Evolutionary conservation across 2,329 filamentous ascomycete species (phyloP).

Genomic region (Colletotrichum sp.): DNA sequence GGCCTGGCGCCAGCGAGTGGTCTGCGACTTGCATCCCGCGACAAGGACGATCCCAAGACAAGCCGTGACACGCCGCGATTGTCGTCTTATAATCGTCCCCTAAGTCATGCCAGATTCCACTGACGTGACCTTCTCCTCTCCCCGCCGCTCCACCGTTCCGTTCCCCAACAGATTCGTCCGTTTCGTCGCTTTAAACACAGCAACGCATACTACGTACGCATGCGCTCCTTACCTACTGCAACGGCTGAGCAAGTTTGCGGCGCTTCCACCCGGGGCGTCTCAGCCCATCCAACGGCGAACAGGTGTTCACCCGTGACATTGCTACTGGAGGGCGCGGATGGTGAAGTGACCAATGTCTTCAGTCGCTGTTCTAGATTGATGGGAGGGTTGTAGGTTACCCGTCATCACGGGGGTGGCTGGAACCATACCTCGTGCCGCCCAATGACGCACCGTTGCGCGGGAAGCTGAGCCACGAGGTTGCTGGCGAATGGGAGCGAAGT

Average conservation of each 20-base stretch:
- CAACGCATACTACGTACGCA: background rate
- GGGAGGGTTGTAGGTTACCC: background rate
- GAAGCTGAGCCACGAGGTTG: constrained; percentile 41
- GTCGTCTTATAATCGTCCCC: constrained; percentile 16
- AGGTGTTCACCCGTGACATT: constrained; percentile 5
- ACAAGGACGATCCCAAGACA: constrained; percentile 20
- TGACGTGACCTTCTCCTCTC: background rate
- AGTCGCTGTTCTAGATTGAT: background rate
- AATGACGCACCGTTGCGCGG: background rate
- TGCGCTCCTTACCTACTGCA: background rate
- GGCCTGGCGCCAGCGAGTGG: background rate
- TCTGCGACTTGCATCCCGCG: background rate
- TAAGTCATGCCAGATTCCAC: constrained; percentile 17
- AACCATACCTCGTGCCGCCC: constrained; percentile 9
- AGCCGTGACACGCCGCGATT: background rate
- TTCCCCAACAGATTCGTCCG: constrained; percentile 1
- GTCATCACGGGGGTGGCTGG: constrained; percentile 12
- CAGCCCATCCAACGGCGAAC: background rate
- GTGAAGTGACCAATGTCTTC: background rate
- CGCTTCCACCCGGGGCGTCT: background rate
- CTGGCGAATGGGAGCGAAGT: constrained; percentile 30
- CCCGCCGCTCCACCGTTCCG: constrained; percentile 2
- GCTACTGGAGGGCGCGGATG: background rate
- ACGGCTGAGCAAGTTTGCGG: background rate
- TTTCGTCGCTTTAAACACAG: background rate